These are phyloP conservation scores for Russula brevipes DNA, from an alignment of 768 basidiomycete genomes.

Conservation along the genomic window DNA sequence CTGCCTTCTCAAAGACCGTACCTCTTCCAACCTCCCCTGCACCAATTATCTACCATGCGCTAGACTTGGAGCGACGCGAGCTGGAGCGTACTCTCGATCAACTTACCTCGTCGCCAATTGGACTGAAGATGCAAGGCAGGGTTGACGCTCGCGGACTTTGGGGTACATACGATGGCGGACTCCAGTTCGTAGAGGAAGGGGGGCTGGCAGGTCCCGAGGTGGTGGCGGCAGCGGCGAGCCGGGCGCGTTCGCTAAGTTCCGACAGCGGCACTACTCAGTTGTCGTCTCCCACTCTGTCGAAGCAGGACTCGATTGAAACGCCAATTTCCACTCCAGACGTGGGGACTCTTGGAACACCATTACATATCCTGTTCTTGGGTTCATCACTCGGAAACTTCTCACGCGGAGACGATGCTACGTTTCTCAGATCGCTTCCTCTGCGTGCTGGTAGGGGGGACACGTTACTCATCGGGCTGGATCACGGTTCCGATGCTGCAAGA, in stretches of 20 bases:
- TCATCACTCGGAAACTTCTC: conserved; percentile 89
- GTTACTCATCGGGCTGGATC: conserved; percentile 86
- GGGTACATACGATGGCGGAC: conserved; percentile 87
- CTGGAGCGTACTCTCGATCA: conserved; percentile 71
- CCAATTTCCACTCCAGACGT: conserved; percentile 47
- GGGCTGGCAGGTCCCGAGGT: conserved; percentile 40
- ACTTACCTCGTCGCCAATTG: conserved; percentile 60
- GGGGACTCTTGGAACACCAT: conserved; percentile 37
- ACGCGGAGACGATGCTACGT: conserved; percentile 59
- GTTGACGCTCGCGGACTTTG: conserved; percentile 80
- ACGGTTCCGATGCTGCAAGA: conserved; percentile 59
- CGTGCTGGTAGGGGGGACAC: conserved; percentile 73
- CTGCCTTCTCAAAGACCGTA: conserved; percentile 57
- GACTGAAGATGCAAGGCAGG: conserved; percentile 58
- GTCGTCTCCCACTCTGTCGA: conserved; percentile 22
- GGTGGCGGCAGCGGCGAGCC: conserved; percentile 7
- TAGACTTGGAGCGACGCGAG: conserved; percentile 87
- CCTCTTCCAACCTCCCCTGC: conserved; percentile 34
- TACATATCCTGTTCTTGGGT: conserved; percentile 88
- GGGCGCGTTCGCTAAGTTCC: conserved; percentile 37
- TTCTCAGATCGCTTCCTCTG: conserved; percentile 76
- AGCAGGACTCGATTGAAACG: conserved; percentile 27
- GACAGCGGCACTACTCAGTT: conserved; percentile 27
- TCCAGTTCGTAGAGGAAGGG: conserved; percentile 70
- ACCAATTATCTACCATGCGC: conserved; percentile 80